These are phyloP conservation scores for Lagenaria siceraria DNA, from an alignment of 306 rosid genomes.

Conservation along the genomic window DNA sequence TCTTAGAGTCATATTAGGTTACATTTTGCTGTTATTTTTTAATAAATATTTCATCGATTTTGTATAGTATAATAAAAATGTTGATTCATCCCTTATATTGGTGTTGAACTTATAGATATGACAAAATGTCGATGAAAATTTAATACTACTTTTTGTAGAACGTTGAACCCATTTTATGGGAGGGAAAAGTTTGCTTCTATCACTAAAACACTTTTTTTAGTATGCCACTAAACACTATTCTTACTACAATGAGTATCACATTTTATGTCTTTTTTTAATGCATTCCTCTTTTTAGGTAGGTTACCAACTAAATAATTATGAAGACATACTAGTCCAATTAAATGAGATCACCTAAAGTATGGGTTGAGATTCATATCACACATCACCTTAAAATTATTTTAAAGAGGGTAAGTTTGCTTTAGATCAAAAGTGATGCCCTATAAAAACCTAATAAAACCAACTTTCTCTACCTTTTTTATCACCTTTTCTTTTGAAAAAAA, in stretches of 20 bases:
- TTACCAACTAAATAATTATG: not conserved
- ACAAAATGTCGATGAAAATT: too few relatives aligned
- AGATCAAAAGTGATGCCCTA: not conserved
- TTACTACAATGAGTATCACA: not conserved
- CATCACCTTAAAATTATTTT: not conserved
- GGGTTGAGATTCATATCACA: not conserved
- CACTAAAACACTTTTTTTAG: too few relatives aligned
- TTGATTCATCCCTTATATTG: too few relatives aligned
- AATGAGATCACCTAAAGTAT: not conserved
- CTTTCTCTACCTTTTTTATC: not conserved
- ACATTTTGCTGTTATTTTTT: too few relatives aligned
- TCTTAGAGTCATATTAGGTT: too few relatives aligned
- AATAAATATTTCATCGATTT: too few relatives aligned
- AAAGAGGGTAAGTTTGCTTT: not conserved
- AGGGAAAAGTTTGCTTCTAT: not conserved
- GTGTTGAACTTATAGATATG: too few relatives aligned
- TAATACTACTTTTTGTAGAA: too few relatives aligned
- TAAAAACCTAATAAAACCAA: not conserved
- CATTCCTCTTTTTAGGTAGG: not conserved
- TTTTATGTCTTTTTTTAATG: not conserved
- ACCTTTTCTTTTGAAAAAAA: too few relatives aligned
- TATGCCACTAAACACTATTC: not conserved
- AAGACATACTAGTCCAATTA: not conserved
- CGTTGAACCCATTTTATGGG: not conserved
- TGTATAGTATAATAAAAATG: too few relatives aligned